phyloP scores from a whole-genome alignment of 2,329 filamentous ascomycete genomes.

The Byssoonygena ceratinophila region DNA sequence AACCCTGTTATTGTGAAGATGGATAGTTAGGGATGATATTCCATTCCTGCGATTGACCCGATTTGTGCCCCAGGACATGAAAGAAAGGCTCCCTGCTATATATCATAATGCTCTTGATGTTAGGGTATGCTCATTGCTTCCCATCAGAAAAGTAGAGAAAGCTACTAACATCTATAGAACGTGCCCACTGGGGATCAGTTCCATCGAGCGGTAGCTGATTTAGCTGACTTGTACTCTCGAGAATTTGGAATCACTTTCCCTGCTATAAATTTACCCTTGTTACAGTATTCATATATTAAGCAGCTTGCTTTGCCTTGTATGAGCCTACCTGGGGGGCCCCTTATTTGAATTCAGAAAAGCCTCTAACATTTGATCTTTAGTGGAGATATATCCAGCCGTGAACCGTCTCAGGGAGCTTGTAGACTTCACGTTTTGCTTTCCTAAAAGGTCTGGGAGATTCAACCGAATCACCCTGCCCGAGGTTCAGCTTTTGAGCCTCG shows the following conservation, averaged over 20 bases:
- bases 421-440: constrained; percentile 49
- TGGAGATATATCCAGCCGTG: constrained; percentile 42
- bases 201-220: constrained; percentile 52
- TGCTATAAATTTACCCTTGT: constrained; percentile 56
- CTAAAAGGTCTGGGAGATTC: constrained; percentile 31
- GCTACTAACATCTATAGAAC: constrained; percentile 19
- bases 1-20: constrained; percentile 35
- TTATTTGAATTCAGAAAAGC: neutral
- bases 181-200: constrained; percentile 46
- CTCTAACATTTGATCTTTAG: constrained; percentile 17
- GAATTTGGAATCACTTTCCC: constrained; percentile 65
- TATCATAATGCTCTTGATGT: constrained; percentile 34
- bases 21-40: constrained; percentile 57
- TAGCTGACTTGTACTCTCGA: constrained; percentile 53
- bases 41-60: constrained; percentile 56
- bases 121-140: constrained; percentile 22
- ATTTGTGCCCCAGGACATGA: constrained; percentile 36
- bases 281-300: constrained; percentile 60
- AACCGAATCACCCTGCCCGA: constrained; percentile 56
- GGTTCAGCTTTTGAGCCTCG: constrained; percentile 55
- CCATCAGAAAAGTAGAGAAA: constrained; percentile 22
- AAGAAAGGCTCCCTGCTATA: constrained; percentile 34
- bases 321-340: constrained; percentile 19
- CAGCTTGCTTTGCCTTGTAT: constrained; percentile 64
- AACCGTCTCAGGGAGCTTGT: constrained; percentile 47